Base-by-base conservation (phyloP, 73 alveolate species). In the Paramecium pentaurelia region DNA sequence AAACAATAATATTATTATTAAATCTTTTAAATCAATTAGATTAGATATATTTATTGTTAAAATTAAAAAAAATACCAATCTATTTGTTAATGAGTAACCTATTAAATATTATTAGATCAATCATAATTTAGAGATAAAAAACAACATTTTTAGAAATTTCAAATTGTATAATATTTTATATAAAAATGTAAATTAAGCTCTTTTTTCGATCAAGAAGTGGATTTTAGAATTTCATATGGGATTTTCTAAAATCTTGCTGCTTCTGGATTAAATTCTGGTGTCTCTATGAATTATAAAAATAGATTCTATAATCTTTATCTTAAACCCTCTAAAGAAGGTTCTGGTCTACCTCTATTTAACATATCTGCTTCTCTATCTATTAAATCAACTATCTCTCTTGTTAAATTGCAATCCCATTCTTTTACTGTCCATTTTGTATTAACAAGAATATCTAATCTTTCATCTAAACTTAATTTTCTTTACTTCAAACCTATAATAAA, bases 181-280 rank as follows among this genome's bases (percentile, higher is more conserved):
- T 40, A 40, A 40, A 40, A 40, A 40, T 40, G 49, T 40, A 40
- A 40, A 40, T 40, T 40, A 40, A 49, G 60, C 60, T 0, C 60
- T 49, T 47, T 60, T 22, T 22, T 60, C 1, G 32, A 36, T 73
- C 87, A 73, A 71, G 77, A 51, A 28, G 94, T 89, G 44, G 92
- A 71, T 58, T 58, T 93, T 77, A 97, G 86, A 14, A 95, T 92
- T 83, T 98, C 99, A 93, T 97, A 94, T 45, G 99, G 99, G 18
- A 97, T 98, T 92, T 97, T 98, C 95, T 97, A 97, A 95, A 98
- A 98, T 85, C 99, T 94, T 54, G 98, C 99, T 10, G 99, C 99
- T 92, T 99, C 99, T 8, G 99, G 99, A 94, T 99, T 99, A 93
- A 98, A 99, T 94, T 98, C 99, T 2, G 99, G 99, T 10, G 99